phyloP scores from a whole-genome alignment of 1,284 basidiomycete genomes.

The Marasmius tenuissimus region DNA sequence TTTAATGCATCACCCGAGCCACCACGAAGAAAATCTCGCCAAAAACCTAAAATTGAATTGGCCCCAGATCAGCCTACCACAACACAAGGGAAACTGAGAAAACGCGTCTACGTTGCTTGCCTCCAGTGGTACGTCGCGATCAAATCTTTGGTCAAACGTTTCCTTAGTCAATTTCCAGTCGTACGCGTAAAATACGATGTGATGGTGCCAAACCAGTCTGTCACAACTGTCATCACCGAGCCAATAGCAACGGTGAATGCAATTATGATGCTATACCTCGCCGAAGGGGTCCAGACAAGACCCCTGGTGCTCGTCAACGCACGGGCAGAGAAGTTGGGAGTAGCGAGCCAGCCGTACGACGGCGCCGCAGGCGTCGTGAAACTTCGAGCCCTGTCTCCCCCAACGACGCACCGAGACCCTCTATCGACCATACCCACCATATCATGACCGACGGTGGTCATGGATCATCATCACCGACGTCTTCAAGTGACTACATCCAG shows the following conservation, averaged over 20 bases:
- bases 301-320: conserved; percentile 70
- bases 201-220: conserved; percentile 76
- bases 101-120: conserved; percentile 77
- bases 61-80: conserved; percentile 73
- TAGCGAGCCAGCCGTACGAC: conserved; percentile 26
- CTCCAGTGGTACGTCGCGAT: conserved; percentile 59
- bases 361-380: conserved; percentile 35
- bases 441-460: not conserved
- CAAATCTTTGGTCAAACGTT: conserved; percentile 8
- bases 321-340: conserved; percentile 38
- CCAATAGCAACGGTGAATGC: conserved; percentile 43
- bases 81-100: conserved; percentile 69
- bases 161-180: conserved; percentile 40
- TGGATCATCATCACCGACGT: conserved; percentile 3
- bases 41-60: conserved; percentile 62
- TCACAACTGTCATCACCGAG: conserved; percentile 63
- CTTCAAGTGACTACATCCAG: conserved; percentile 17
- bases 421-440: not conserved
- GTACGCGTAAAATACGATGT: conserved; percentile 75
- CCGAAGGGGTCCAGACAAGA: conserved; percentile 74
- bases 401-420: not conserved
- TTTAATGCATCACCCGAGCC: not conserved
- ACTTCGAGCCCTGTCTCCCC: conserved; percentile 12
- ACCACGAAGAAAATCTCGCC: conserved; percentile 42
- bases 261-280: conserved; percentile 69